These are phyloP conservation scores for Paramecium primaurelia DNA, from an alignment of 73 alveolate genomes.

Conservation along the genomic window DNA sequence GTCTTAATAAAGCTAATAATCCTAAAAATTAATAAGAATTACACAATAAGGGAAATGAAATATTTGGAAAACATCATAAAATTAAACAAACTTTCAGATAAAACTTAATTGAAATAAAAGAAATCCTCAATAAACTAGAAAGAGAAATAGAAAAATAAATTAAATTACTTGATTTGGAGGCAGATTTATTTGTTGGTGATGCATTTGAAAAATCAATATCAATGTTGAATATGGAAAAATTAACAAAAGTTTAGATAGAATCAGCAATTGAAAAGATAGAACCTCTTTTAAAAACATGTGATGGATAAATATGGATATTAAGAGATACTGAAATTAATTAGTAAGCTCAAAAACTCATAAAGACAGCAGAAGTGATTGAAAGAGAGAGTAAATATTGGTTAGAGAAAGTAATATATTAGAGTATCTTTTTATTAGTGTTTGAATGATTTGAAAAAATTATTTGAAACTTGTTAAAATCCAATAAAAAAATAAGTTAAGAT, in stretches of 20 bases:
- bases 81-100: slow-evolving; percentile 16
- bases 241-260: slow-evolving; percentile 12
- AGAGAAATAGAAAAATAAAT: slow-evolving; percentile 33
- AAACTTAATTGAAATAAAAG: slow-evolving; percentile 7
- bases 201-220: slow-evolving; percentile 41
- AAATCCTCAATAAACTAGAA: not conserved
- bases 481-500: not conserved
- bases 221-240: not conserved
- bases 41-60: slow-evolving; percentile 22
- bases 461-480: not conserved
- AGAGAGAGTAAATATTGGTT: slow-evolving; percentile 41
- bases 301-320: slow-evolving; percentile 20
- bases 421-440: not conserved
- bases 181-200: slow-evolving; percentile 47
- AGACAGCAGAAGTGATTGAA: slow-evolving; percentile 5
- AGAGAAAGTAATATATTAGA: not conserved
- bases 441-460: slow-evolving; percentile 2
- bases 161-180: slow-evolving; percentile 6
- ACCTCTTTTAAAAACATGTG: slow-evolving; percentile 23
- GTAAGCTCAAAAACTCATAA: not conserved
- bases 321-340: slow-evolving; percentile 33
- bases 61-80: slow-evolving; percentile 40
- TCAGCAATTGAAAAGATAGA: not conserved
- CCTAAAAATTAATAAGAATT: slow-evolving; percentile 24
- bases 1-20: slow-evolving; percentile 34